These are phyloP conservation scores for Pisolithus albus DNA, from an alignment of 768 basidiomycete genomes.

Conservation along the genomic window DNA sequence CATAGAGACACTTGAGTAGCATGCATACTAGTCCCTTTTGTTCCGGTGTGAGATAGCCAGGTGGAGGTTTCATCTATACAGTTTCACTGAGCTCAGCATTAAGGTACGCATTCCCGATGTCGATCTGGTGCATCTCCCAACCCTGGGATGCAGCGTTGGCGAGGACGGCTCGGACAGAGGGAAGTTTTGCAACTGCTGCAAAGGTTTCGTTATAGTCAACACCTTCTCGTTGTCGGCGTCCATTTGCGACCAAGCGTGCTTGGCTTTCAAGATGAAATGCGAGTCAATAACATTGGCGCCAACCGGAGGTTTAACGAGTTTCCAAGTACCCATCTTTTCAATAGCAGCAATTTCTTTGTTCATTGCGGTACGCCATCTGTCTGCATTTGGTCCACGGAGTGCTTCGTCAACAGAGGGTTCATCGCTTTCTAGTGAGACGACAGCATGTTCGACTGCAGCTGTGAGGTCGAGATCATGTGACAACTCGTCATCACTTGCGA, in stretches of 20 bases:
- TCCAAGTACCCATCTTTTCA: neutral
- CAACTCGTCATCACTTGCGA: too few relatives aligned
- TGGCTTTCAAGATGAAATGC: neutral
- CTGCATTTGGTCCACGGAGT: neutral
- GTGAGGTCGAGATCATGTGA: too few relatives aligned
- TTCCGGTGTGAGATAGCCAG: constrained; percentile 10
- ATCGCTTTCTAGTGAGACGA: neutral
- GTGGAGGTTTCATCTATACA: constrained; percentile 20
- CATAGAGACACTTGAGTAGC: constrained; percentile 25
- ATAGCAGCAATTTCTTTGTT: constrained; percentile 1
- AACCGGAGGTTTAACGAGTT: neutral
- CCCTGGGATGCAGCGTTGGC: neutral
- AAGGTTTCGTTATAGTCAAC: constrained; percentile 30
- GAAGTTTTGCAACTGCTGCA: constrained; percentile 20
- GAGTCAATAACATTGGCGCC: neutral
- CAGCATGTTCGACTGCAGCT: too few relatives aligned
- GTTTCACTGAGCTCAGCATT: constrained; percentile 11
- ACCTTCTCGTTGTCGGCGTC: constrained; percentile 28
- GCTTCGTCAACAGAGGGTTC: constrained; percentile 1
- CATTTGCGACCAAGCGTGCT: constrained; percentile 31
- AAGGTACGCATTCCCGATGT: constrained; percentile 11
- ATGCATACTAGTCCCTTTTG: constrained; percentile 11
- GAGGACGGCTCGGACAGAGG: constrained; percentile 1
- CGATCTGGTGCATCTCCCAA: constrained; percentile 12
- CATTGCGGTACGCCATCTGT: neutral